Evolutionary conservation across 2,329 filamentous ascomycete genomes (phyloP).

Genomic region (Penicillium polonicum): DNA sequence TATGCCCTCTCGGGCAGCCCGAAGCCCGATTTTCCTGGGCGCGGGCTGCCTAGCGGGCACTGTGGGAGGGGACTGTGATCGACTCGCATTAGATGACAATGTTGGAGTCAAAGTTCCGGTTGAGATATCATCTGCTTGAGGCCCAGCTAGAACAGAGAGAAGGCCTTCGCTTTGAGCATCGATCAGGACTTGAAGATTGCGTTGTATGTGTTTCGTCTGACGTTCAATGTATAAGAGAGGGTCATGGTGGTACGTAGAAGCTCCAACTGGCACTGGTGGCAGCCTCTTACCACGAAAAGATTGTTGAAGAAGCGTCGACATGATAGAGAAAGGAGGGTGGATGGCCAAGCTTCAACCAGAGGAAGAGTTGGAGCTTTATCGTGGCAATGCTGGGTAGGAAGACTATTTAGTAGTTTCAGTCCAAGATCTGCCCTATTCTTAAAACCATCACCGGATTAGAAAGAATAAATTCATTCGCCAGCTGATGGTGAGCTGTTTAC

Average conservation of each 20-base stretch:
- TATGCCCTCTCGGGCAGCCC: slow-evolving; percentile 56
- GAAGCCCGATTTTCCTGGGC: slow-evolving; percentile 51
- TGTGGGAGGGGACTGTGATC: slow-evolving; percentile 36
- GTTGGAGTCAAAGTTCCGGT: slow-evolving; percentile 45
- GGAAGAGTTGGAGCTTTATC: not conserved
- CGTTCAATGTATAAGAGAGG: slow-evolving; percentile 53
- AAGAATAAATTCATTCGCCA: not conserved
- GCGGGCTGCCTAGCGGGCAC: slow-evolving; percentile 41
- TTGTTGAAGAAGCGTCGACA: slow-evolving; percentile 32
- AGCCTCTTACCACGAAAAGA: slow-evolving; percentile 26
- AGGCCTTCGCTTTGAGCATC: slow-evolving; percentile 62
- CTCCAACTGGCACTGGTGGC: slow-evolving; percentile 31
- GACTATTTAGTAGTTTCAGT: not conserved
- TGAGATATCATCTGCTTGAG: slow-evolving; percentile 46
- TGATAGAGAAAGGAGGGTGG: slow-evolving; percentile 12
- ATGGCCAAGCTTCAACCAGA: not conserved
- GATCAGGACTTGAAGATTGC: slow-evolving; percentile 58
- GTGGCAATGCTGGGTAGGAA: not conserved
- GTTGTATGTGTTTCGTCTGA: slow-evolving; percentile 55
- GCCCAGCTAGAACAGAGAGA: slow-evolving; percentile 47
- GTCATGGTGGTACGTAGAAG: slow-evolving; percentile 36
- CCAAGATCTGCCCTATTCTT: not conserved
- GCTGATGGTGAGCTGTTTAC: slow-evolving; percentile 2
- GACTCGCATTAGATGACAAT: slow-evolving; percentile 26
- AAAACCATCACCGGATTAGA: not conserved